A percentile compares a stretch with the other conserved stretches of the same genome.
Conservation (phyloP, 129 eudicot species). For the Deinandra increscens region DNA sequence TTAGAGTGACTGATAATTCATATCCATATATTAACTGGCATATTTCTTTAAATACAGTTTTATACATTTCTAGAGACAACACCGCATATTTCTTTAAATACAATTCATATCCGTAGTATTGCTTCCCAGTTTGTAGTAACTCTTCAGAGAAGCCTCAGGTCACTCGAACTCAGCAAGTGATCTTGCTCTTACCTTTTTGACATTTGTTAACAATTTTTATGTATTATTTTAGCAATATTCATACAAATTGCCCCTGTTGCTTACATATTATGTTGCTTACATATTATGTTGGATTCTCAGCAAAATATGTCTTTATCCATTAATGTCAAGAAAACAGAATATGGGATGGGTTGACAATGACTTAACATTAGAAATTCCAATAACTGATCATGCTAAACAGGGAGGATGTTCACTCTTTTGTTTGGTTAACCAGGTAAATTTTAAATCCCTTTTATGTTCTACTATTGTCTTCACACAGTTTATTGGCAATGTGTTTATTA, state of each 20-base stretch:
- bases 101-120: constrained; percentile 56
- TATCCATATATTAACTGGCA: not conserved
- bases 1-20: constrained; percentile 1
- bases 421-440: too few relatives aligned
- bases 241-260: constrained; percentile 31
- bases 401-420: too few relatives aligned
- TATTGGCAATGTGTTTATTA: too few relatives aligned
- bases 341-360: too few relatives aligned
- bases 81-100: too few relatives aligned
- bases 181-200: constrained; percentile 74
- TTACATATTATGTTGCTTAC: constrained; percentile 67
- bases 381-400: too few relatives aligned
- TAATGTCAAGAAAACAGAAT: too few relatives aligned
- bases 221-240: not conserved
- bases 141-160: constrained; percentile 52
- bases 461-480: too few relatives aligned
- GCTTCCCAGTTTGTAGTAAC: constrained; percentile 60
- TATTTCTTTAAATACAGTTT: constrained; percentile 36
- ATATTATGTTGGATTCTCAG: too few relatives aligned
- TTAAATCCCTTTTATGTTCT: too few relatives aligned
- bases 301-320: too few relatives aligned
- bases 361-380: too few relatives aligned
- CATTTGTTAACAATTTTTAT: constrained; percentile 50
- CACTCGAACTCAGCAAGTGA: constrained; percentile 57
- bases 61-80: constrained; percentile 77